Conservation (phyloP, 768 basidiomycete species). For the Mycena venus region DNA sequence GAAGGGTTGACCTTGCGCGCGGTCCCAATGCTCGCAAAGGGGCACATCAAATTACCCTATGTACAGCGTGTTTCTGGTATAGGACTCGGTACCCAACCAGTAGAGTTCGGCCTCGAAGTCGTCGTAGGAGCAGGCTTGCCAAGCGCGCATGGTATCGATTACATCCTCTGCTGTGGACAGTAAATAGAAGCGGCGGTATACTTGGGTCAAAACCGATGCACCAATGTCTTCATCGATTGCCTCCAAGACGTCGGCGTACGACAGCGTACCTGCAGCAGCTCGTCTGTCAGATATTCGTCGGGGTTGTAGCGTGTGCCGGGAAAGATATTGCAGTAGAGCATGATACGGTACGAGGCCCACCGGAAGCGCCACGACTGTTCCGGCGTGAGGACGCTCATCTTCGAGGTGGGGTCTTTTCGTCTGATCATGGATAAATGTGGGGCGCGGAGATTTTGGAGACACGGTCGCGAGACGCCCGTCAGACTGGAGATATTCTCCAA, state of each 20-base stretch:
- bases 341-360: conserved; percentile 36
- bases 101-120: no score
- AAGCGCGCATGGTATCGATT: no score
- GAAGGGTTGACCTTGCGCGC: conserved; percentile 13
- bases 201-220: no score
- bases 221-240: not conserved
- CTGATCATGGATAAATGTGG: not conserved
- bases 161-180: no score
- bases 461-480: conserved; percentile 34
- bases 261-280: conserved; percentile 9
- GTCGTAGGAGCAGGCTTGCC: no score
- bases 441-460: not conserved
- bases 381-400: conserved; percentile 31
- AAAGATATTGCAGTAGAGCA: not conserved
- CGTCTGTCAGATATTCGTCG: conserved; percentile 6
- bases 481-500: conserved; percentile 42
- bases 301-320: not conserved
- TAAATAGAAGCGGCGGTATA: no score
- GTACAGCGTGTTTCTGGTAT: not conserved
- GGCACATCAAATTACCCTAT: not conserved
- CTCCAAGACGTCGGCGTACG: not conserved
- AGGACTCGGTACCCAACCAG: no score
- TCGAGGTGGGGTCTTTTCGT: conserved; percentile 1
- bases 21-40: not conserved
- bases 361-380: conserved; percentile 40